Percentiles rank a stretch among this genome's conserved stretches.
These are phyloP conservation scores for Akanthomyces uredinophilus DNA, from an alignment of 2,329 filamentous ascomycete genomes.

Conservation along the genomic window DNA sequence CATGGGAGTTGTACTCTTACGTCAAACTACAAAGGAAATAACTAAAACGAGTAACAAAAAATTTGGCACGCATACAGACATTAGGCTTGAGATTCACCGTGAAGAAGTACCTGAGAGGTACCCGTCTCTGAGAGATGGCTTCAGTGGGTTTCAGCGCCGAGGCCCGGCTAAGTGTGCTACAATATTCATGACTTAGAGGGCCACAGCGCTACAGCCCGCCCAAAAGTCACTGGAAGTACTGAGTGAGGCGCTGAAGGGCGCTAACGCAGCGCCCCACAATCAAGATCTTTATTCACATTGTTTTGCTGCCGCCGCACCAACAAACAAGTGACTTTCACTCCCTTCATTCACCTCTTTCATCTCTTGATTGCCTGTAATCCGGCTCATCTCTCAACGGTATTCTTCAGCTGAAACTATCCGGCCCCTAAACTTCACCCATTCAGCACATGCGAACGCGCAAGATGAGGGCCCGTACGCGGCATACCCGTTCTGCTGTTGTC, in stretches of 20 bases:
- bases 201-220: not conserved
- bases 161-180: not conserved
- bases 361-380: not conserved
- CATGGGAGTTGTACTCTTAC: no score
- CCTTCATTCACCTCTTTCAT: not conserved
- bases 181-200: not conserved
- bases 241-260: not conserved
- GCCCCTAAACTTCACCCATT: not conserved
- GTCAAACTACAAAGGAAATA: no score
- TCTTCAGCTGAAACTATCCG: not conserved
- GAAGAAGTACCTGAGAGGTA: no score
- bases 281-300: conserved; percentile 1
- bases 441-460: conserved; percentile 2
- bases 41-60: no score
- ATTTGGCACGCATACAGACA: no score
- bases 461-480: conserved; percentile 2
- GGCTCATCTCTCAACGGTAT: not conserved
- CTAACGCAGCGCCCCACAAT: not conserved
- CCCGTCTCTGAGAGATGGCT: no score
- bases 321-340: not conserved
- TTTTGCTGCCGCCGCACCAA: not conserved
- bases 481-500: not conserved
- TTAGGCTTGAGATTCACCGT: no score
- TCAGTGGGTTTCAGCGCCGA: not conserved
- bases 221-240: not conserved